Evolutionary conservation across 2,329 filamentous ascomycete genomes (phyloP).

Genomic region (Gyromitra esculenta): DNA sequence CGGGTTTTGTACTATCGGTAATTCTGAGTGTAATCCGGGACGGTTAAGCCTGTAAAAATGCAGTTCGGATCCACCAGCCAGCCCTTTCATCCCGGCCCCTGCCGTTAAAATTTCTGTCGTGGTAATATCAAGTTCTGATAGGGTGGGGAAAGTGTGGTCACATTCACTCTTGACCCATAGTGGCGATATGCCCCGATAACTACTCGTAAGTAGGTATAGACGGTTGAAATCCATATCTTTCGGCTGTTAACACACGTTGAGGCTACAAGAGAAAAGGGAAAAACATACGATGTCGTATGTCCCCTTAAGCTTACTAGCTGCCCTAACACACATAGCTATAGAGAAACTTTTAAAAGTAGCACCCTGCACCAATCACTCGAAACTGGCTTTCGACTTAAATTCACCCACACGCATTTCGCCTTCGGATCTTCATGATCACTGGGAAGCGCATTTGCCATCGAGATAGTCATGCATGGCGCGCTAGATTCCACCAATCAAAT

Average conservation of each 20-base stretch:
- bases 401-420: background rate
- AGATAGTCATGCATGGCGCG: background rate
- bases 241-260: background rate
- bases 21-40: background rate
- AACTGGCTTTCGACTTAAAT: background rate
- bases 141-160: background rate
- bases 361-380: background rate
- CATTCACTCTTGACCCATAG: background rate
- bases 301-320: background rate
- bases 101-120: background rate
- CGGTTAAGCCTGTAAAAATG: conserved; percentile 26
- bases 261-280: background rate
- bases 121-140: background rate
- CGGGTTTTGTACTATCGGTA: background rate
- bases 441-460: background rate
- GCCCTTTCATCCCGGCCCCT: background rate
- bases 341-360: background rate
- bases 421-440: background rate
- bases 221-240: background rate
- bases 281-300: conserved; percentile 10
- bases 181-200: background rate
- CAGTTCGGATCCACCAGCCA: conserved; percentile 1
- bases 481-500: background rate
- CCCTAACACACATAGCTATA: background rate
- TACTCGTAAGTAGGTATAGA: background rate